Percentiles rank a stretch among this genome's conserved stretches.
Conservation (phyloP, 768 basidiomycete genomes). For the Amanita rimosa region DNA sequence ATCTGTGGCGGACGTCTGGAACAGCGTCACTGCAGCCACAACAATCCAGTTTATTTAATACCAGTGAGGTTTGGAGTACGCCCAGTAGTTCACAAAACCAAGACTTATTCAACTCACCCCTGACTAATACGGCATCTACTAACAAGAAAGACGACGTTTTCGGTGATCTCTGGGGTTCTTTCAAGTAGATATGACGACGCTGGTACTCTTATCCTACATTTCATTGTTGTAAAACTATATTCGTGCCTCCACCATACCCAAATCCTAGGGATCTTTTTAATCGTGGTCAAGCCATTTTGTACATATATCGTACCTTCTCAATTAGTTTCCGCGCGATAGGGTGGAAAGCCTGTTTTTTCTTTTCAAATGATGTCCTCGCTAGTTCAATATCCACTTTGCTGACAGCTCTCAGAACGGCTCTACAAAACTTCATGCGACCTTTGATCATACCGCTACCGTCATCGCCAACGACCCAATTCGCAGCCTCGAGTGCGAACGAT, state of each 20-base stretch:
- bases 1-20: slow-evolving; percentile 26
- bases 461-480: slow-evolving; percentile 57
- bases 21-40: slow-evolving; percentile 13
- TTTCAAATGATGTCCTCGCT: slow-evolving; percentile 38
- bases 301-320: slow-evolving; percentile 58
- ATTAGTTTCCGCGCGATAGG: slow-evolving; percentile 69
- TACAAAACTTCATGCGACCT: slow-evolving; percentile 81
- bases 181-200: slow-evolving; percentile 38
- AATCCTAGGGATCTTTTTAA: neutral
- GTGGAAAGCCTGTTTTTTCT: slow-evolving; percentile 48
- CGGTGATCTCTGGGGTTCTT: slow-evolving; percentile 77
- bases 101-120: slow-evolving; percentile 16
- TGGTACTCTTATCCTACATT: neutral
- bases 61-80: slow-evolving; percentile 50
- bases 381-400: slow-evolving; percentile 39
- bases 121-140: slow-evolving; percentile 17
- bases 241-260: slow-evolving; percentile 2
- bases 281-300: neutral
- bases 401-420: slow-evolving; percentile 51
- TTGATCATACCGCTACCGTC: slow-evolving; percentile 54
- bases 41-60: slow-evolving; percentile 29
- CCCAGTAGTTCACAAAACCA: slow-evolving; percentile 15
- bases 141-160: slow-evolving; percentile 70
- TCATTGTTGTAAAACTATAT: neutral
- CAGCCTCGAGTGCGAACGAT: slow-evolving; percentile 40